Percentiles rank a stretch among this genome's conserved stretches.
phyloP scores from a whole-genome alignment of 129 eudicot species.

The Pulicaria dysenterica region DNA sequence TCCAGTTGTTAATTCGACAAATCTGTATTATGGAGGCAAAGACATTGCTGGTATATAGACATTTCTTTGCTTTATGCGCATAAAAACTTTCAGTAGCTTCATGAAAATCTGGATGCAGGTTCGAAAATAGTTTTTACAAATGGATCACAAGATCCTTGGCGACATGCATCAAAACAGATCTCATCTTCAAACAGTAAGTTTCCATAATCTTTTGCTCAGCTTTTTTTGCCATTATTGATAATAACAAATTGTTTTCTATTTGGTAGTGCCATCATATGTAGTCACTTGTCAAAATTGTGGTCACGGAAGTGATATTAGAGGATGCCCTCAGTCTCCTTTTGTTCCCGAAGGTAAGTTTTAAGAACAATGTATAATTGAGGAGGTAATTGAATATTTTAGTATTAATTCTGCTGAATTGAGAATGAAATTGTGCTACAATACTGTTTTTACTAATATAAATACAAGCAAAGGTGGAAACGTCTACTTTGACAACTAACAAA shows the following conservation, averaged over 20 bases:
- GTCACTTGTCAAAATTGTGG: slow-evolving; percentile 85
- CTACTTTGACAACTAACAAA: neutral
- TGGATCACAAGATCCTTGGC: slow-evolving; percentile 99
- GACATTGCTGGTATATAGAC: slow-evolving; percentile 80
- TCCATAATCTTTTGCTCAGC: neutral
- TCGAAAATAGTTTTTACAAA: slow-evolving; percentile 87
- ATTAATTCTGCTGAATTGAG: no score
- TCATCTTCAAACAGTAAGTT: slow-evolving; percentile 81
- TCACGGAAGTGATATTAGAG: slow-evolving; percentile 91
- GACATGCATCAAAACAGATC: slow-evolving; percentile 93
- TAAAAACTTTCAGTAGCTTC: neutral
- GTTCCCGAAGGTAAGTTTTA: slow-evolving; percentile 68
- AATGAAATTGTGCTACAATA: no score
- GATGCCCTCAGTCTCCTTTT: slow-evolving; percentile 94
- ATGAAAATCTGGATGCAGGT: slow-evolving; percentile 47
- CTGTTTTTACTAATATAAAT: no score
- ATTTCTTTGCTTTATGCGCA: neutral
- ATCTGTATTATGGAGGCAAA: slow-evolving; percentile 90
- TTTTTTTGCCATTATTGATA: slow-evolving; percentile 14
- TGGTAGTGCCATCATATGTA: slow-evolving; percentile 82
- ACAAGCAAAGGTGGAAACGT: neutral
- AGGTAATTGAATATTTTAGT: neutral
- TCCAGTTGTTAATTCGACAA: slow-evolving; percentile 83
- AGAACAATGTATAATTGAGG: neutral
- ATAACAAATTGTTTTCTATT: neutral